Evolutionary conservation across 371 early-diverging fungal species (phyloP), one percentile per base, ranked within the genome.

Genomic region (Fennellomyces sp.): DNA sequence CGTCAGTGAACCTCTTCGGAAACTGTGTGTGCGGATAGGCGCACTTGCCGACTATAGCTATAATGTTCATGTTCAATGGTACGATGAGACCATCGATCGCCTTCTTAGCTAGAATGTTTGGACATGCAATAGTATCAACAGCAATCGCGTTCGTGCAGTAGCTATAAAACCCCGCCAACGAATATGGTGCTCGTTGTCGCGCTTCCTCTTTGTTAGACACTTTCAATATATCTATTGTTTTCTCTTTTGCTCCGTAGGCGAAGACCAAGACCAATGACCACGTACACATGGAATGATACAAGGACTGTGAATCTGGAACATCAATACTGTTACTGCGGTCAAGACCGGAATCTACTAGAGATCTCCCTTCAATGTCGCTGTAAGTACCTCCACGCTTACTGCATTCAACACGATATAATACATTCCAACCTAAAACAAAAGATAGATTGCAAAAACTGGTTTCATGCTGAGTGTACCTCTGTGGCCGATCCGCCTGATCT

Each of bases 251-350:
- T n/a, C n/a, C n/a, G n/a, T n/a, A n/a, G n/a, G n/a, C n/a, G n/a
- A n/a, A n/a, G n/a, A n/a, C n/a, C n/a, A n/a, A n/a, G n/a, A n/a
- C n/a, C n/a, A n/a, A n/a, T n/a, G n/a, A n/a, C n/a, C n/a, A n/a
- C n/a, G n/a, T n/a, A n/a, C n/a, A 48, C 56, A 2, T 89, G 90
- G 90, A 86, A 88, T 61, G 75, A 71, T 25, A 65, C 80, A 11
- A 88, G 87, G 60, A 89, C 90, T 5, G 69, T 84, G 54, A 87
- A 89, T 60, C 60, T 66, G 25, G 75, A 87, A 47, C 83, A 85
- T 51, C 70, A 62, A 15, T 89, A 88, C 51, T 89, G 90, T 55
- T 89, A 89, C 45, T 89, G 90, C 54, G 82, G 83, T 6, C 70
- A 74, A 53, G 90, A 89, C 60, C 72, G 88, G 41, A 83, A 82